Conservation (phyloP, 768 basidiomycete genomes). For the Rickenella mellea region DNA sequence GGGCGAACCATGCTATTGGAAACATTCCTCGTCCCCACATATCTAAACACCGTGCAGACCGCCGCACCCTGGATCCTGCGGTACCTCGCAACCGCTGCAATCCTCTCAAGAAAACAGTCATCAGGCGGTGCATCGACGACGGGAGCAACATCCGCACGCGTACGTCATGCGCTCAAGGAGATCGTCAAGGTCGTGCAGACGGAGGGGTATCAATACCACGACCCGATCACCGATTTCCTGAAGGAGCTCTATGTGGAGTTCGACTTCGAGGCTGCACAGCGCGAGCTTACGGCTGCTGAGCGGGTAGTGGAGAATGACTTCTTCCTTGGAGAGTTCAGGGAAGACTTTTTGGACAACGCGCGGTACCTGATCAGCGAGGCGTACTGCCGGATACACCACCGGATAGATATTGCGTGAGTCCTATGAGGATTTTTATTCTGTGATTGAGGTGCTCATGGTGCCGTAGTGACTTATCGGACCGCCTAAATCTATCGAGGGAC, state of each 20-base stretch:
- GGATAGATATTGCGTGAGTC: constrained; percentile 75
- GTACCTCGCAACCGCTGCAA: constrained; percentile 87
- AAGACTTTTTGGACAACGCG: constrained; percentile 95
- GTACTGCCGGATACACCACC: constrained; percentile 94
- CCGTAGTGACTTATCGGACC: constrained; percentile 78
- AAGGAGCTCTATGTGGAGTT: constrained; percentile 93
- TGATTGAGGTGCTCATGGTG: neutral
- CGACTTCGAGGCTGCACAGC: constrained; percentile 92
- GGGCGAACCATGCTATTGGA: constrained; percentile 90
- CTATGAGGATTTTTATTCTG: neutral
- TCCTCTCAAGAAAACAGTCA: constrained; percentile 78
- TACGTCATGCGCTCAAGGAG: constrained; percentile 82
- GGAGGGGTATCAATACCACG: constrained; percentile 93
- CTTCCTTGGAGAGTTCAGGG: constrained; percentile 83
- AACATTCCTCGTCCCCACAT: constrained; percentile 91
- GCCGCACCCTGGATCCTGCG: constrained; percentile 90
- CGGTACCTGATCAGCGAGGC: constrained; percentile 94
- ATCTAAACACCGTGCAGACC: constrained; percentile 98
- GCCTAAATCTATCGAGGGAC: constrained; percentile 85
- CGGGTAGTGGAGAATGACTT: constrained; percentile 86
- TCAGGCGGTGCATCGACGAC: constrained; percentile 33
- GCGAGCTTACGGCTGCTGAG: constrained; percentile 68
- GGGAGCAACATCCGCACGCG: constrained; percentile 51
- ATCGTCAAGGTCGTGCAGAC: constrained; percentile 89
- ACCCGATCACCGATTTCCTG: constrained; percentile 88